phyloP scores from a whole-genome alignment of 345 rosid genomes.

The Conringia planisiliqua region DNA sequence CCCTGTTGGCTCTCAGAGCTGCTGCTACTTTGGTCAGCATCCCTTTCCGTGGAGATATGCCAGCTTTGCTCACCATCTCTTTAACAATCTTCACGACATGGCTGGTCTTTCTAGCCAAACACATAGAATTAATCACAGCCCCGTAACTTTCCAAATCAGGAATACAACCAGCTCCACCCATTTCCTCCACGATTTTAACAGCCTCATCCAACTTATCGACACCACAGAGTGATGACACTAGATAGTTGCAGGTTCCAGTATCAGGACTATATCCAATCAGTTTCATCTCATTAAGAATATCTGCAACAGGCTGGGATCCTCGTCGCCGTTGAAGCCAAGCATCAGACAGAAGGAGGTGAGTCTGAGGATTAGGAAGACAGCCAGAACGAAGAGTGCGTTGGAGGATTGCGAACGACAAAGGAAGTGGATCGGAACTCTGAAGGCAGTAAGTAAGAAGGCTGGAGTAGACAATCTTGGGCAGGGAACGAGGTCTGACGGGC shows the following conservation, averaged over 20 bases:
- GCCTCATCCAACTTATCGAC: conserved; percentile 72
- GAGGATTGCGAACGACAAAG: conserved; percentile 58
- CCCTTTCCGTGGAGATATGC: conserved; percentile 65
- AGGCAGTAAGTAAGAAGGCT: conserved; percentile 67
- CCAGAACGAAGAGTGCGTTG: conserved; percentile 81
- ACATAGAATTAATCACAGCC: conserved; percentile 47
- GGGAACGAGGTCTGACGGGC: conserved; percentile 56
- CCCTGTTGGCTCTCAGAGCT: conserved; percentile 60
- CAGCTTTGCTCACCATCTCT: conserved; percentile 66
- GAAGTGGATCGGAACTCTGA: conserved; percentile 58
- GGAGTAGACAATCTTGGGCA: conserved; percentile 43
- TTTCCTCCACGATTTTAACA: conserved; percentile 53
- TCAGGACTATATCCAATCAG: conserved; percentile 69
- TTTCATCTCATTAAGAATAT: conserved; percentile 52
- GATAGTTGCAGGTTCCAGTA: conserved; percentile 60
- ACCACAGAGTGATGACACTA: conserved; percentile 61
- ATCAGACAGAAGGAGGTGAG: conserved; percentile 51
- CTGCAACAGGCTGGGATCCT: conserved; percentile 39
- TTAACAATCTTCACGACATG: conserved; percentile 53
- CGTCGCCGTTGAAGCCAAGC: conserved; percentile 52
- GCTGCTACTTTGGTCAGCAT: conserved; percentile 54
- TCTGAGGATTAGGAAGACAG: conserved; percentile 57
- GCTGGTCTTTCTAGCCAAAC: conserved; percentile 50
- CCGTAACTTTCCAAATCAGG: conserved; percentile 78
- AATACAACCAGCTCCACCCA: conserved; percentile 53